Percentiles rank a stretch among this genome's conserved stretches.
Evolutionary conservation across 1,139 yeast species (phyloP).

Genomic region (Saccharomyces hybrid): DNA sequence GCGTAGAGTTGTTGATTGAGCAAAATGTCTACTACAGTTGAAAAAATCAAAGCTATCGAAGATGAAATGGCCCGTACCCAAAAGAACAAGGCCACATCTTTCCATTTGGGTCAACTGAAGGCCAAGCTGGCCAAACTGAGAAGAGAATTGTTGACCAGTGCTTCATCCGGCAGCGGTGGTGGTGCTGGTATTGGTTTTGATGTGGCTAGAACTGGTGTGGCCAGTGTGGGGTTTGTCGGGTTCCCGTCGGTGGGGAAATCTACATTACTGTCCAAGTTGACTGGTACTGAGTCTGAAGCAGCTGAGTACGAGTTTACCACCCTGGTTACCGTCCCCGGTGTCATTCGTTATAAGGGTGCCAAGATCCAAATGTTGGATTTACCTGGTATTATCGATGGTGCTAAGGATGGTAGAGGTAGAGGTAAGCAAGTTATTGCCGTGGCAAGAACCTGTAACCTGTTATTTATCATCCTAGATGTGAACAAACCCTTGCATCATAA

Average conservation of each 20-base stretch:
- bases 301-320: slow-evolving; percentile 98
- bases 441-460: slow-evolving; percentile 88
- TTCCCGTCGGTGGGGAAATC: slow-evolving; percentile 98
- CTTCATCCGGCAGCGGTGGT: slow-evolving; percentile 78
- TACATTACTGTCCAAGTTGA: slow-evolving; percentile 74
- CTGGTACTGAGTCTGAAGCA: slow-evolving; percentile 94
- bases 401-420: slow-evolving; percentile 98
- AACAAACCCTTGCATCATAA: slow-evolving; percentile 93
- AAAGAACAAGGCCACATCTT: slow-evolving; percentile 91
- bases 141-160: slow-evolving; percentile 80
- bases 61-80: slow-evolving; percentile 93
- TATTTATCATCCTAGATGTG: slow-evolving; percentile 90
- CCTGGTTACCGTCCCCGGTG: slow-evolving; percentile 94
- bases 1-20: neutral
- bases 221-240: slow-evolving; percentile 94
- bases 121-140: slow-evolving; percentile 93
- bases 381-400: slow-evolving; percentile 99
- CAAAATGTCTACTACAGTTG: slow-evolving; percentile 70
- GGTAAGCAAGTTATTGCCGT: slow-evolving; percentile 99
- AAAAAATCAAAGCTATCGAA: slow-evolving; percentile 85
- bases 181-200: slow-evolving; percentile 88
- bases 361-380: slow-evolving; percentile 95
- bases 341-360: slow-evolving; percentile 92
- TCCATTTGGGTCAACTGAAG: slow-evolving; percentile 92
- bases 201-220: slow-evolving; percentile 96